Base-by-base conservation (phyloP, 1,284 basidiomycete species). In the Microbotryum lychnidis-dioicae region DNA sequence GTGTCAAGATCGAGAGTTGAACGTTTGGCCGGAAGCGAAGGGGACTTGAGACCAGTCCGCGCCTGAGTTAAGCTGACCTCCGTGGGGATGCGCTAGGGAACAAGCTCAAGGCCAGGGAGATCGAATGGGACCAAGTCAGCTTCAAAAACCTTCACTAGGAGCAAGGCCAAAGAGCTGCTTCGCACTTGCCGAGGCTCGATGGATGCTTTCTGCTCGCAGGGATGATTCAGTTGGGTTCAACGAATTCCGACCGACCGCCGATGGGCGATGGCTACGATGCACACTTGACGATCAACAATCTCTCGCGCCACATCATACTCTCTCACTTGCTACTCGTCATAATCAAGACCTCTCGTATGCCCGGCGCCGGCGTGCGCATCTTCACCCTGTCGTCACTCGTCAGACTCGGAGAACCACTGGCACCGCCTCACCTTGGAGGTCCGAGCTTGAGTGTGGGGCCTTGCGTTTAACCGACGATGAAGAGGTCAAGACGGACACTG, bases 241-340 rank as follows among this genome's bases (percentile, higher is more conserved):
- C 54, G 51, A 52, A 20, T 66, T 66, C 45, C 57, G 53, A 6
- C 37, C 51, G 23, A 69, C 67, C 8, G 50, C 58, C 20, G 69
- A 68, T n/a, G 69, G 68, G 10, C 20, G 69, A 68, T n/a, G 69
- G 68, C 14, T 69, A 59, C 62, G 69, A 70, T 37, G 57, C 63
- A 0, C 67, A 69, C 56, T 27, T 69, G 5, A 65, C 58, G 3
- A 56, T 60, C 58, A 69, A 69, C 60, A 59, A 54, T 37, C 61
- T 69, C 45, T 46, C 65, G 8, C 63, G 67, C 57, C 47, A 61
- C 48, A 21, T 67, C n/a, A 45, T 69, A 37, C 31, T 69, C 21
- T 69, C 67, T 3, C 56, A 67, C 50, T 59, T 69, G 44, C 54
- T 67, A 2, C 63, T 62, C 18, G 23, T 67, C 29, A 60, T 69